phyloP scores from a whole-genome alignment of 2,329 filamentous ascomycete species.

The Colletotrichum lupini region DNA sequence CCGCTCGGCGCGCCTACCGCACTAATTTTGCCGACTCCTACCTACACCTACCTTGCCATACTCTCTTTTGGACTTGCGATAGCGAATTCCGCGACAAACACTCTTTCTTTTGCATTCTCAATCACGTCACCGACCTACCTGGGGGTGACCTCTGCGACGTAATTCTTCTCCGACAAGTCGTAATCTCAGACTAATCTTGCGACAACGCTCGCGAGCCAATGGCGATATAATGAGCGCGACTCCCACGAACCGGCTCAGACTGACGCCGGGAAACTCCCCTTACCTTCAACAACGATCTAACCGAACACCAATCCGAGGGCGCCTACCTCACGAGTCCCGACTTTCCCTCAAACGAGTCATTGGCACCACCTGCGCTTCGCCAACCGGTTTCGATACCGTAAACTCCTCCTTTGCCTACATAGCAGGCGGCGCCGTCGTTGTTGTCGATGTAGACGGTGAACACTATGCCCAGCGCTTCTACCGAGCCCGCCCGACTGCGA shows the following conservation, averaged over 20 bases:
- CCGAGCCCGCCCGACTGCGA: conserved; percentile 82
- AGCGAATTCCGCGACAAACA: background rate
- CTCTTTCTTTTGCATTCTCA: background rate
- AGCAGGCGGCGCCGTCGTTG: conserved; percentile 91
- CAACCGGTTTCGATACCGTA: conserved; percentile 87
- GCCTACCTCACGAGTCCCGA: conserved; percentile 61
- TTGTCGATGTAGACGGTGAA: conserved; percentile 81
- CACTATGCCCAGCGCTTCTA: conserved; percentile 85
- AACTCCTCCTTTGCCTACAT: conserved; percentile 87
- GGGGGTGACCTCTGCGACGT: conserved; percentile 13
- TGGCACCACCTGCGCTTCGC: conserved; percentile 86
- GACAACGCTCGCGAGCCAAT: conserved; percentile 52
- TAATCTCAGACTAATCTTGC: conserved; percentile 14
- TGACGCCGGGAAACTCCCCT: conserved; percentile 83
- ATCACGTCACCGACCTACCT: background rate
- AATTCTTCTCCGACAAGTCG: conserved; percentile 3
- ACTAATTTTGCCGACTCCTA: background rate
- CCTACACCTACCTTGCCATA: background rate
- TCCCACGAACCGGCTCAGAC: conserved; percentile 70
- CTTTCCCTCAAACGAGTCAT: conserved; percentile 86
- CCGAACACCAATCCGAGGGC: conserved; percentile 70
- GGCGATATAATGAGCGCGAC: conserved; percentile 69
- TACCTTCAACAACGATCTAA: conserved; percentile 67
- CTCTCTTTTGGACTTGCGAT: background rate
- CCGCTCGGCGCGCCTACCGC: conserved; percentile 14